Base-by-base conservation (phyloP, 2,329 filamentous ascomycete species). In the Diaporthe sp. region DNA sequence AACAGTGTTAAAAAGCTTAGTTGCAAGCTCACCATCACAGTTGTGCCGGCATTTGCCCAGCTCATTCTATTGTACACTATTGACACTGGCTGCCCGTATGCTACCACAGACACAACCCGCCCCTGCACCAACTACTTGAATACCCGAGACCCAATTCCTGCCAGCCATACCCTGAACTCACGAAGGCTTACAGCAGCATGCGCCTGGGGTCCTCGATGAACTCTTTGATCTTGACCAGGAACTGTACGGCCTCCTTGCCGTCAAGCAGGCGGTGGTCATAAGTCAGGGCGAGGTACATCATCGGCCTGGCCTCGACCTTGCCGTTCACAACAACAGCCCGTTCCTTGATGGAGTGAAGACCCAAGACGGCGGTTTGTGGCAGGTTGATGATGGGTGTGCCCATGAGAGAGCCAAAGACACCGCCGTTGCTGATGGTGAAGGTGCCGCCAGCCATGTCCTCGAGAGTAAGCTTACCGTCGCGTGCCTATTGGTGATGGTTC, bases 401-500 rank as follows among this genome's bases (percentile, higher is more conserved):
- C 94, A 98, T 97, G 76, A 98, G 89, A 19, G 96, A 98, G 75
- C 97, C 97, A 82, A 99, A 99, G 71, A 99, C 96, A 80, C 97
- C 97, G 75, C 97, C 94, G 84, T 98, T 98, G 89, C 94, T 97
- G 88, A 98, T 98, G 77, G 97, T 98, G 86, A 98, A 99, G 49
- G 96, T 98, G 78, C 97, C 97, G 76, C 97, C 97, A 76, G 97
- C 97, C 95, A 99, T 98, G 84, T 99, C 97, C 87, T 99, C 97
- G 81, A 99, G 98, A 3, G 97, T 98, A 79, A 99, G 91, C 88
- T 98, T 98, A 85, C 94, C 94, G 83, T 98, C 96, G 78, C 97
- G 94, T 78, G 97, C 97, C 95, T 96, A 65, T 22, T 42, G 81
- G 81, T 73, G 80, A 77, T 37, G 25, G 25, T 13, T 34, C 8